These are phyloP conservation scores for Cladosporium velox DNA, from an alignment of 2,329 filamentous ascomycete genomes.

Conservation along the genomic window DNA sequence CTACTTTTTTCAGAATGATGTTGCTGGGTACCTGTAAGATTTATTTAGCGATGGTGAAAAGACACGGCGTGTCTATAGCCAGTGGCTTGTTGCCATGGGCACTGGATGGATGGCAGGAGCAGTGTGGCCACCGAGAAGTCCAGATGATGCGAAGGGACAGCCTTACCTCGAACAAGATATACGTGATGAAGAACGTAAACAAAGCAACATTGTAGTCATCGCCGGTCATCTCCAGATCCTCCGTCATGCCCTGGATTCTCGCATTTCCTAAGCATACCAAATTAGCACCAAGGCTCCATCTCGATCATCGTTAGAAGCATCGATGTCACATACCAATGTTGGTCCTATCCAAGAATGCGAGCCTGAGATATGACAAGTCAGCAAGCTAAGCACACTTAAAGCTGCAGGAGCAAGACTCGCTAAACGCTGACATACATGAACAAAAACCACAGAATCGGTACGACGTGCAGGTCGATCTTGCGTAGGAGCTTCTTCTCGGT, in stretches of 20 bases:
- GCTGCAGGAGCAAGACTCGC: slow-evolving; percentile 30
- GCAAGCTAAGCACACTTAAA: slow-evolving; percentile 45
- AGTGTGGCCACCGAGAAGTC: background rate
- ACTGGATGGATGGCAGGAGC: too few species aligned
- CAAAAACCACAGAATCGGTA: slow-evolving; percentile 44
- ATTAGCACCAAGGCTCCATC: background rate
- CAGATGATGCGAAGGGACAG: slow-evolving; percentile 24
- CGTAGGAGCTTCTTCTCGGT: slow-evolving; percentile 49
- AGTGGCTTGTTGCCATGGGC: background rate
- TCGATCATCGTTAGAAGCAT: background rate
- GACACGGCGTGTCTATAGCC: background rate
- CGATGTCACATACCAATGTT: slow-evolving; percentile 2
- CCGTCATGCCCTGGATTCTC: slow-evolving; percentile 42
- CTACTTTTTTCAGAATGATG: slow-evolving; percentile 31
- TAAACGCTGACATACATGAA: slow-evolving; percentile 35
- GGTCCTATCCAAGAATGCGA: slow-evolving; percentile 42
- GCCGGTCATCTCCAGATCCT: slow-evolving; percentile 41
- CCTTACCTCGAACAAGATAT: slow-evolving; percentile 32
- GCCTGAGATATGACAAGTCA: slow-evolving; percentile 33
- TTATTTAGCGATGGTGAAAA: background rate
- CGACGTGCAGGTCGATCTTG: slow-evolving; percentile 51
- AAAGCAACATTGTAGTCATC: slow-evolving; percentile 43
- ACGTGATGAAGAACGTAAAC: slow-evolving; percentile 40
- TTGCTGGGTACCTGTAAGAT: slow-evolving; percentile 32
- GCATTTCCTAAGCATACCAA: slow-evolving; percentile 39